Evolutionary conservation across 805 yeast genomes (phyloP).

Genomic region (Wickerhamiella qilinensis): DNA sequence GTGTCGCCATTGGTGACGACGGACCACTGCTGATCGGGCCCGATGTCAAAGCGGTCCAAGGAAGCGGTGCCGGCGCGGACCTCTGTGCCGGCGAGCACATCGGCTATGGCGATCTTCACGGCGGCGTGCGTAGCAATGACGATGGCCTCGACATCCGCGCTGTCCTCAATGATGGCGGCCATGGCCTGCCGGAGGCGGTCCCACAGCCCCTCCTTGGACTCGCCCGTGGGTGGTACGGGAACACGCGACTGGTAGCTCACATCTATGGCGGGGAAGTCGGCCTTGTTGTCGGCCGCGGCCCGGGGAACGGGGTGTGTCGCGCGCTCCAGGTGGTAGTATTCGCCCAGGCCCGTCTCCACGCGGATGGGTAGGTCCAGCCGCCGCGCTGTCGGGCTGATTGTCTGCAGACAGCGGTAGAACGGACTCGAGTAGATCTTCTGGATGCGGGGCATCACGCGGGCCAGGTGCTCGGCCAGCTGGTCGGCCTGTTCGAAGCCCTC

Average conservation of each 20-base stretch:
- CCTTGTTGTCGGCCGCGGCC: conserved; percentile 22
- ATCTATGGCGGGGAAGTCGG: conserved; percentile 36
- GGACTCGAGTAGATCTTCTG: conserved; percentile 66
- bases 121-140: conserved; percentile 89
- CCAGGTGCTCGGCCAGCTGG: conserved; percentile 51
- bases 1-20: conserved; percentile 57
- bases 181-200: conserved; percentile 43
- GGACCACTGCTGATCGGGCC: conserved; percentile 31
- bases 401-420: conserved; percentile 77
- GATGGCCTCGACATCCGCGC: conserved; percentile 36
- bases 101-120: conserved; percentile 73
- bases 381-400: conserved; percentile 54
- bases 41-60: conserved; percentile 41
- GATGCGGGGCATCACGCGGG: conserved; percentile 39
- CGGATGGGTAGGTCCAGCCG: conserved; percentile 39
- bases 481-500: conserved; percentile 82
- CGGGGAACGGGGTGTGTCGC: conserved; percentile 38
- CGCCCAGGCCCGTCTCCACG: conserved; percentile 76
- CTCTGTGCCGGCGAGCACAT: conserved; percentile 40
- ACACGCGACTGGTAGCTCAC: conserved; percentile 37
- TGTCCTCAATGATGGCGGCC: conserved; percentile 38
- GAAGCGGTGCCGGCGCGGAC: conserved; percentile 76
- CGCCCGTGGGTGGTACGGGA: conserved; percentile 55
- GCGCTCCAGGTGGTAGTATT: conserved; percentile 73
- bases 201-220: conserved; percentile 54